Base-by-base conservation (phyloP, 2,329 filamentous ascomycete genomes). In the Colletotrichum sp. region DNA sequence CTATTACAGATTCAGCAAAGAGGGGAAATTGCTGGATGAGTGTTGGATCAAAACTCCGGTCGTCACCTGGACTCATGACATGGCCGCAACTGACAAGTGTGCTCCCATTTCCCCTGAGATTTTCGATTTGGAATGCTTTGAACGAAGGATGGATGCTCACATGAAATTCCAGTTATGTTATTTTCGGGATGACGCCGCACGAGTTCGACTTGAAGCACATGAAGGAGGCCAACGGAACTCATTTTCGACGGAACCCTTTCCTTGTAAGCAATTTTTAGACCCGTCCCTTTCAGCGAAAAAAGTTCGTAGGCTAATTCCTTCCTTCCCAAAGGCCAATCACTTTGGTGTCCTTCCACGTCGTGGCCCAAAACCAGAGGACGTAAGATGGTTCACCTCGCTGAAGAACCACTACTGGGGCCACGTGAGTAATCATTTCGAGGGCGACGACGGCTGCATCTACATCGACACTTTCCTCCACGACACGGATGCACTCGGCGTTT, bases 121-220 rank as follows among this genome's bases (percentile, higher is more conserved):
- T 22, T 52, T 0, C 3, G 44, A 8, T 3, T 52, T 0, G 10
- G 1, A 52, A 22, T 13, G 44, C 10, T 1, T 22, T 13, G 6
- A 22, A 52, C 0, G 10, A 0, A 52, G 10, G 0, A 52, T 13
- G 10, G 3, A 52, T 8, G n/a, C 44, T 52, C 0, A 52, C 44
- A 5, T 52, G 6, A 52, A 52, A 52, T 0, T 44, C 39, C 6
- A 52, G n/a, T 52, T 22, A 8, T 22, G 44, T 52, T 13, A 22
- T 52, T 4, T 22, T 52, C 44, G n/a, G 44, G 44, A 52, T 52
- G 44, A 22, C n/a, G 4, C 44, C 44, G 4, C 44, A 52, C 6
- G 44, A 52, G 44, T 22, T 52, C 1, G n/a, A 52, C 44, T 52
- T 52, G 3, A 52, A 52, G n/a, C 44, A 52, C 2, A 52, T 52